Evolutionary conservation across 306 rosid species (phyloP), one percentile per base, ranked within the genome.

Genomic region (Morella rubra): DNA sequence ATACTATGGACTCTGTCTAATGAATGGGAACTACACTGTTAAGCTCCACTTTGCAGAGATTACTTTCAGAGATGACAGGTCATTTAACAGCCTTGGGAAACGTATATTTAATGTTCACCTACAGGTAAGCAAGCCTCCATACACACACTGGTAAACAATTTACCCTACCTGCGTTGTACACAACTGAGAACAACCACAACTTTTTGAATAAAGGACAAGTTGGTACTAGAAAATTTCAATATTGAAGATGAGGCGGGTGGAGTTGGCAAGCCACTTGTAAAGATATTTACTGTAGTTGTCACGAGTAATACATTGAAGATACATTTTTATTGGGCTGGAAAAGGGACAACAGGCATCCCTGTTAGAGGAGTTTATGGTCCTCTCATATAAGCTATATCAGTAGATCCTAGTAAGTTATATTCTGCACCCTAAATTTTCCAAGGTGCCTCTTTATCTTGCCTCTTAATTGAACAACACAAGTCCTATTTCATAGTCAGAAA

Each of bases 41-140:
- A 83, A 50, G 19, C 98, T 94, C 76, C 98, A 94, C 86, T 94
- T 94, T 83, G 95, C 98, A n/a, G 98, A 94, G 87, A 92, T 94
- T 44, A 44, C 81, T 71, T 94, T 85, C 82, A 77, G 82, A 53
- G 82, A 86, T 68, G 97, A 83, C 44, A 84, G 72, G 20, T 78
- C 98, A 59, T 85, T 52, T 58, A 7, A 22, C 15, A 20, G 64
- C 18, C 64, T 58, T 20, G 64, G 64, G 37, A 58, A 58, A 18
- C 40, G 15, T 5, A 20, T 58, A 8, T 58, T 58, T 22, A 18
- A 20, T 20, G 13, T 58, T 12, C 9, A 58, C 13, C 8, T 58
- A 5, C 66, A 60, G 66, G 66, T 1, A 60, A 27, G 6, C 5
- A 52, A 16, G 1, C 16, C 44, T 22, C 37, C 18, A 37, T 73